phyloP scores from a whole-genome alignment of 23 red algal genomes.

The Gracilaria caudata region DNA sequence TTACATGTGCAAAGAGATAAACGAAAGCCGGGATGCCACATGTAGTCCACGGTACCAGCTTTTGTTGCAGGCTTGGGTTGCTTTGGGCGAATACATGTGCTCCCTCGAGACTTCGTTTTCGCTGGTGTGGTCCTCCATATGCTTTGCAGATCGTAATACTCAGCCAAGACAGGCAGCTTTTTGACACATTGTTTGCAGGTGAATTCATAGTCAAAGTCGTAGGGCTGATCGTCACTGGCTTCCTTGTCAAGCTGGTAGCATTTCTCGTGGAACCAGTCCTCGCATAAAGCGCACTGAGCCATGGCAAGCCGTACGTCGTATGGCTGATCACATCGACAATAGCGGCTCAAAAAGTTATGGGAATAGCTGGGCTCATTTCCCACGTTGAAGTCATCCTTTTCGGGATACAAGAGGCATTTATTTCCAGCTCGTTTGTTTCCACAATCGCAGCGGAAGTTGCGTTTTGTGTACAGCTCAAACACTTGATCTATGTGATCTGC shows the following conservation, averaged over 20 bases:
- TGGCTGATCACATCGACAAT: constrained; percentile 52
- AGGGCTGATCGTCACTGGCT: background rate
- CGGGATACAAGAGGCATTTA: constrained; percentile 29
- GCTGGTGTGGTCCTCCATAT: constrained; percentile 4
- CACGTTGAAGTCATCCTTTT: constrained; percentile 39
- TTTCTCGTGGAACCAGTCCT: constrained; percentile 72
- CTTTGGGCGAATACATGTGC: constrained; percentile 35
- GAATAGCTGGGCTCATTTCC: constrained; percentile 49
- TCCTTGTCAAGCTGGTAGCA: constrained; percentile 39
- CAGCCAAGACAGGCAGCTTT: constrained; percentile 48
- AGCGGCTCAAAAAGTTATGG: constrained; percentile 64
- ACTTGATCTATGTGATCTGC: constrained; percentile 49
- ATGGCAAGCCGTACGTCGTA: constrained; percentile 49
- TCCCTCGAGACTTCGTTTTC: no score
- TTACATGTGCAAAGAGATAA: constrained; percentile 39
- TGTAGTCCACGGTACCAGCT: constrained; percentile 41
- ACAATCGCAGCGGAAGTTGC: constrained; percentile 71
- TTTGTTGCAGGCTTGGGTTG: background rate
- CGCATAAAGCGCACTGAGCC: constrained; percentile 71
- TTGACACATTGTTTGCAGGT: constrained; percentile 57
- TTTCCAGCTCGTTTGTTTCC: constrained; percentile 53
- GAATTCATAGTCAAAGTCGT: constrained; percentile 53
- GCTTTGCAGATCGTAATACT: constrained; percentile 50
- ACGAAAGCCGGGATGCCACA: constrained; percentile 52
- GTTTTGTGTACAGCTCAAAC: constrained; percentile 74